Base-by-base conservation (phyloP, 2,329 filamentous ascomycete genomes). In the Ophiostoma novo-ulmi region DNA sequence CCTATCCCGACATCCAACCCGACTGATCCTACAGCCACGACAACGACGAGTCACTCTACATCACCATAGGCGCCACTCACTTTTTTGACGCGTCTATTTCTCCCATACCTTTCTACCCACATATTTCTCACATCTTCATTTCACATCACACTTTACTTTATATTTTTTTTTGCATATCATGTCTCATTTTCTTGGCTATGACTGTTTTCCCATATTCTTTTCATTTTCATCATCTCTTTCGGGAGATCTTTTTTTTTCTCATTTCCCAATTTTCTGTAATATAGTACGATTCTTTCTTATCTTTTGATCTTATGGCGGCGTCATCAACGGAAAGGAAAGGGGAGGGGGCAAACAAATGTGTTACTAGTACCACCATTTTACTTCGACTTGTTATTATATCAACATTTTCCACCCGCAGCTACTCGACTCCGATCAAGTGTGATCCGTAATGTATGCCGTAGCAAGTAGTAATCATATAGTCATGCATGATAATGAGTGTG, bases 1-100 rank as follows among this genome's bases (percentile, higher is more conserved):
- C 77, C 77, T 7, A 73, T 77, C 70, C 76, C 78, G 36, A 76
- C 65, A 22, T 44, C 65, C 13, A 67, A 41, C n/a, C 17, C 64
- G 20, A 67, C 64, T 3, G 64, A 67, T 7, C 10, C 38, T 7
- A 31, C 31, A 31, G 31, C 31, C 31, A 65, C 20, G n/a, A 41
- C 65, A 5, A 26, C 65, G 22, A 68, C 66, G 41, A 67, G 39
- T 20, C 65, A 44, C 38, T 48, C 65, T 10, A 14, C 65, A 11
- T 67, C 65, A 39, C 48, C 65, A 35, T 67, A 67, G 65, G n/a
- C 38, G 44, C 20, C 7, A 48, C 31, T 31, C 31, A 31, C 31
- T 31, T 31, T 31, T 31, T 3, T 31, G 31, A 31, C 31, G 31
- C 31, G 31, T 31, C 31, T 31, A 31, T 31, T 31, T 31, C 3